Evolutionary conservation across 192 early-diverging fungal species (phyloP).

Genomic region (Obelidium mucronatum): DNA sequence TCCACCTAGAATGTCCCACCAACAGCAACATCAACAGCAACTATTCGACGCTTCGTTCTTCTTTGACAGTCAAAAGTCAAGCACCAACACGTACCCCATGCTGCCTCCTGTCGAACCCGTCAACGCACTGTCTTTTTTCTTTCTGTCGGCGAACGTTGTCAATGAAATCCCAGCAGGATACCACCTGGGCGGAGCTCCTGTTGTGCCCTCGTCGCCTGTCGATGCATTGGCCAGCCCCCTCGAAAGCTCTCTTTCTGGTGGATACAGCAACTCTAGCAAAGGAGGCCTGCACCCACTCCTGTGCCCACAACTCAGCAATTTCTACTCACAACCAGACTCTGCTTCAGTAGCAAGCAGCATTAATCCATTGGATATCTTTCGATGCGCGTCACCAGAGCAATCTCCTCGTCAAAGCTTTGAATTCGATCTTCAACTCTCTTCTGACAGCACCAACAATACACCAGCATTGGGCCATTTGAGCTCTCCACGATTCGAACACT

Average conservation of each 20-base stretch:
- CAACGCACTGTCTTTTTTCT: neutral
- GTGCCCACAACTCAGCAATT: neutral
- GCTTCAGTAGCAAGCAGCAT: neutral
- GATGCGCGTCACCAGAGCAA: neutral
- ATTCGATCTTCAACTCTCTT: no score
- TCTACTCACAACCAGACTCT: neutral
- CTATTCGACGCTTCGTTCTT: neutral
- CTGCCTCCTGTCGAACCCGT: neutral
- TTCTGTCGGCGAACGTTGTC: neutral
- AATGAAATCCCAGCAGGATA: neutral
- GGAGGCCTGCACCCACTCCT: neutral
- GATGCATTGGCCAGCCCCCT: neutral
- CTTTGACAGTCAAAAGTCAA: neutral
- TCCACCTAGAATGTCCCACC: neutral
- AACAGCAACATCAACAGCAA: neutral
- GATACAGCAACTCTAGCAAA: no score
- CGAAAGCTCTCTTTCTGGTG: no score
- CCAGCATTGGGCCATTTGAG: no score
- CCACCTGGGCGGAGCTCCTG: neutral
- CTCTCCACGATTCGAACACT: no score
- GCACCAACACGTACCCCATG: neutral
- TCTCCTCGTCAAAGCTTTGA: no score
- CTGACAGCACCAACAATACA: no score
- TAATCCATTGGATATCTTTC: neutral
- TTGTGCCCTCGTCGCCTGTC: neutral